These are phyloP conservation scores for Pseudevernia furfuracea DNA, from an alignment of 495 filamentous ascomycete genomes.

Conservation along the genomic window DNA sequence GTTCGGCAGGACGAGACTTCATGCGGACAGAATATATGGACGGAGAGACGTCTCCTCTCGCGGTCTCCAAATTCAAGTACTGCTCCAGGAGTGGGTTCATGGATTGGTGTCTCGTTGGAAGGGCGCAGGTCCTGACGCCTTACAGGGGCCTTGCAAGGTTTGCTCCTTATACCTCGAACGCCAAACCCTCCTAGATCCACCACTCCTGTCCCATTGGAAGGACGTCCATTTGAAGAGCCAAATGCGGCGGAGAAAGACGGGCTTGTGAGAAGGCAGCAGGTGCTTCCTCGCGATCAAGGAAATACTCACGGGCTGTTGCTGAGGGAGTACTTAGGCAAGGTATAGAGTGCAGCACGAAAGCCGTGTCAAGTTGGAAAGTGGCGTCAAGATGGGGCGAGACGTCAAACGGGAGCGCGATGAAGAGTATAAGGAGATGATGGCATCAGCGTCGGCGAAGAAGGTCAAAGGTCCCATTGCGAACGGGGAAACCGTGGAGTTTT, in stretches of 20 bases:
- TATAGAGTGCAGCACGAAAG: background rate
- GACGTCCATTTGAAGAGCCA: conserved; percentile 3
- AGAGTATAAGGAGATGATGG: background rate
- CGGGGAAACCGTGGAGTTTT: conserved; percentile 5
- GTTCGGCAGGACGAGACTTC: background rate
- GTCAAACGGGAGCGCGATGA: conserved; percentile 8
- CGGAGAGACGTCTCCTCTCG: background rate
- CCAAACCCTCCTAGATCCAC: background rate
- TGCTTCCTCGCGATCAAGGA: background rate
- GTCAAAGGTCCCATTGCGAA: conserved; percentile 1
- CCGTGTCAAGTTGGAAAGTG: background rate
- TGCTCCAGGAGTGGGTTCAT: conserved; percentile 9
- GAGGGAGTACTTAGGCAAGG: background rate
- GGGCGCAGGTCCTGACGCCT: background rate
- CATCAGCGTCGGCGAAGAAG: background rate
- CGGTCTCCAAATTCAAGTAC: conserved; percentile 15
- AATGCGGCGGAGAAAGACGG: conserved; percentile 7
- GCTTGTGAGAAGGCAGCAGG: conserved; percentile 1
- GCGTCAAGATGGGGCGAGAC: conserved; percentile 1
- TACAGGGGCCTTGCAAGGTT: conserved; percentile 14
- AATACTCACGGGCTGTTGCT: background rate
- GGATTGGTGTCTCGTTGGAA: background rate
- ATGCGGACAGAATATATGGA: background rate
- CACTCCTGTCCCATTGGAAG: background rate
- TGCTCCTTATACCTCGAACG: conserved; percentile 6